These are phyloP conservation scores for Xylaria arbuscula DNA, from an alignment of 2,329 filamentous ascomycete genomes.

Conservation along the genomic window DNA sequence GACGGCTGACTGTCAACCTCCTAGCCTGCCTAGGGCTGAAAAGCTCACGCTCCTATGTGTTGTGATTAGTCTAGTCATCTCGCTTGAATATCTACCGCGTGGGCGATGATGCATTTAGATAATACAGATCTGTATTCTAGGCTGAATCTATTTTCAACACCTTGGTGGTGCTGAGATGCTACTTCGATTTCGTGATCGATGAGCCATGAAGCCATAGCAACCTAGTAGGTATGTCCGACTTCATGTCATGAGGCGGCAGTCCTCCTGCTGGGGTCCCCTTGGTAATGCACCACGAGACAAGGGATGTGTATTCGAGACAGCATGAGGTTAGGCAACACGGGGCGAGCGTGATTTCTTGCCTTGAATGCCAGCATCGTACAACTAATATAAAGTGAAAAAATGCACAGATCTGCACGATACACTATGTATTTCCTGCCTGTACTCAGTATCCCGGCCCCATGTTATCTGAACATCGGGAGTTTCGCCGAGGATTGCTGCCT, in stretches of 20 bases:
- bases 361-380: background rate
- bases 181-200: background rate
- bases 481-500: slow-evolving; percentile 22
- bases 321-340: slow-evolving; percentile 13
- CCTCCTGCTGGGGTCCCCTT: background rate
- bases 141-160: background rate
- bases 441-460: background rate
- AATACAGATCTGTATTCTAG: background rate
- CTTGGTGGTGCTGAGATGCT: background rate
- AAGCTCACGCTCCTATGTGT: slow-evolving; percentile 4
- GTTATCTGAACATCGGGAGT: background rate
- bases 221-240: background rate
- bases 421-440: background rate
- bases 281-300: background rate
- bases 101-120: slow-evolving; percentile 10
- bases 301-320: background rate
- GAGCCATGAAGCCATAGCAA: slow-evolving; percentile 4
- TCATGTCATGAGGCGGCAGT: background rate
- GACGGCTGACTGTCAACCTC: slow-evolving; percentile 24
- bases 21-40: slow-evolving; percentile 27
- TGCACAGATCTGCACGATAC: slow-evolving; percentile 9
- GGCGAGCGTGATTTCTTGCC: background rate
- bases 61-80: background rate
- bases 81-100: background rate
- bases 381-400: background rate